These are phyloP conservation scores for Kwoniella mangroviensis DNA, from an alignment of 768 basidiomycete species.

Conservation along the genomic window DNA sequence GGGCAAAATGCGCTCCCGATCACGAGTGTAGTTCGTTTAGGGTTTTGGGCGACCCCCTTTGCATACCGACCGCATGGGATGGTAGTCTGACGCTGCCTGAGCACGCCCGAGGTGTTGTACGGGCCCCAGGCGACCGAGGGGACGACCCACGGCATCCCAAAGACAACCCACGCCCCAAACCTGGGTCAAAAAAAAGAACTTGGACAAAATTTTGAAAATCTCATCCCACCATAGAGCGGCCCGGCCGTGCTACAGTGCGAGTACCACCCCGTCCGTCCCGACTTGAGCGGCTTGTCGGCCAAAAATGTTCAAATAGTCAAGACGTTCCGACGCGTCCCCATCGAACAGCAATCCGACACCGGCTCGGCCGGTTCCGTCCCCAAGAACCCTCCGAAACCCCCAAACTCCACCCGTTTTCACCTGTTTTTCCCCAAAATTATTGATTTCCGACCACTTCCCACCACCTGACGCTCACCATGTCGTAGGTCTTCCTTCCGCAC, in stretches of 20 bases:
- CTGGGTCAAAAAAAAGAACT: slow-evolving; percentile 73
- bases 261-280: slow-evolving; percentile 9
- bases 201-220: slow-evolving; percentile 58
- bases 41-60: not conserved
- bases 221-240: slow-evolving; percentile 3
- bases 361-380: not conserved
- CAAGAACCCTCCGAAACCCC: not conserved
- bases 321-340: not conserved
- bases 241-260: slow-evolving; percentile 3
- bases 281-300: not conserved
- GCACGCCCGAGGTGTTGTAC: not conserved
- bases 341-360: not conserved
- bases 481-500: slow-evolving; percentile 6
- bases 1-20: slow-evolving; percentile 5
- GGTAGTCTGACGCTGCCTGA: not conserved
- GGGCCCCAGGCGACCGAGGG: not conserved
- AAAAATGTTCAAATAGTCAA: slow-evolving; percentile 5
- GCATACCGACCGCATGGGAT: not conserved
- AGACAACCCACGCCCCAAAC: slow-evolving; percentile 71
- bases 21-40: slow-evolving; percentile 18
- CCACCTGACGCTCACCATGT: not conserved
- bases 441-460: not conserved
- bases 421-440: not conserved
- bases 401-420: not conserved
- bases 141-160: slow-evolving; percentile 60